A percentile compares a stretch with the other conserved stretches of the same genome.
Conservation (phyloP, 805 yeast genomes). For the Lachancea cidri region DNA sequence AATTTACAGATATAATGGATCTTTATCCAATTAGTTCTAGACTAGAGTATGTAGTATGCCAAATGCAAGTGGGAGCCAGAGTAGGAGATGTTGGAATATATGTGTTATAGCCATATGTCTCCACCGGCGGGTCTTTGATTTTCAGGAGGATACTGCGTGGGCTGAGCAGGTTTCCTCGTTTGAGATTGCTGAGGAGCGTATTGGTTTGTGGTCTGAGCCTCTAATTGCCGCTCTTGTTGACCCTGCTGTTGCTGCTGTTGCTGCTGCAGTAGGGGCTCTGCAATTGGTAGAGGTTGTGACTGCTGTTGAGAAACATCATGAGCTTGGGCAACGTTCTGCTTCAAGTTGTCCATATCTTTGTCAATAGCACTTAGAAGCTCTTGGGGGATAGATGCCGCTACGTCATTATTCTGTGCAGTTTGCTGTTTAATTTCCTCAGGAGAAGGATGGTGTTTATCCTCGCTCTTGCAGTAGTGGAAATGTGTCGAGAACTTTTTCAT, state of each 20-base stretch:
- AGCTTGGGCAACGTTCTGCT: constrained; percentile 20
- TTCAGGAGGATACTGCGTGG: constrained; percentile 9
- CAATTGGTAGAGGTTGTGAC: constrained; percentile 5
- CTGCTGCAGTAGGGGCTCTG: constrained; percentile 12
- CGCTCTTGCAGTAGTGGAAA: constrained; percentile 31
- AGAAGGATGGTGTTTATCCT: constrained; percentile 31
- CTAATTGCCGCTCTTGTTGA: constrained; percentile 12
- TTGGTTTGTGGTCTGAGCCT: constrained; percentile 6
- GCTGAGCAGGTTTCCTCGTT: constrained; percentile 5
- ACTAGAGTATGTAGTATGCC: constrained; percentile 8
- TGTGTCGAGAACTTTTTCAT: constrained; percentile 34
- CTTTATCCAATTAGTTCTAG: constrained; percentile 1
- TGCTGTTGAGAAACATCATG: constrained; percentile 5
- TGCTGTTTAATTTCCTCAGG: constrained; percentile 33
- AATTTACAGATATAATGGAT: background rate
- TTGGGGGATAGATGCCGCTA: constrained; percentile 24
- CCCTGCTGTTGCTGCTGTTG: constrained; percentile 18
- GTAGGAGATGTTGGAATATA: background rate
- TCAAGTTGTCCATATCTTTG: constrained; percentile 29
- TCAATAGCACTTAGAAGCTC: constrained; percentile 29
- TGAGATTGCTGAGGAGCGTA: constrained; percentile 11
- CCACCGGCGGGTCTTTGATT: constrained; percentile 21
- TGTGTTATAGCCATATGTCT: constrained; percentile 21
- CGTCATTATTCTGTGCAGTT: constrained; percentile 24
- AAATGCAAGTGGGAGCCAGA: constrained; percentile 1